Base-by-base conservation (phyloP, 768 basidiomycete genomes). In the Xerocomellus intermedius region DNA sequence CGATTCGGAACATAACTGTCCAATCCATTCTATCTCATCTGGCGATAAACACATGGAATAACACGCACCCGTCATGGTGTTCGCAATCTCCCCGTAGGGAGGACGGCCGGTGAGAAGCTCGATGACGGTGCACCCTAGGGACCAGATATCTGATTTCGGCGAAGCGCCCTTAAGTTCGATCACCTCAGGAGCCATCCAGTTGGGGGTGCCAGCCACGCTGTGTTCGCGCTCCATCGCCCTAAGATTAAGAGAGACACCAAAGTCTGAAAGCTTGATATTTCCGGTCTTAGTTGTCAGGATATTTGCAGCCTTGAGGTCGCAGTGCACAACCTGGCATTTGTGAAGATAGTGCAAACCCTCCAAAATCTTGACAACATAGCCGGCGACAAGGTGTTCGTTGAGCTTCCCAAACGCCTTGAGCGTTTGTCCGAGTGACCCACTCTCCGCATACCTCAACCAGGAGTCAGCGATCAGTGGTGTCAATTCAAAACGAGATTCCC, bases 121-220 rank as follows among this genome's bases (percentile, higher is more conserved):
- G 62, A 96, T 85, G 62, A 98, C 85, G 4, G 96, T 98, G 67
- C 95, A 97, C 1, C 86, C 96, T 59, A 99, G 73, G 0, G 94
- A 96, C 94, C 94, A 97, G 32, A 97, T 95, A 68, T 97, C 94
- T 26, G 91, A 88, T 64, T 94, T 94, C 0, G 87, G 79, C n/a
- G 91, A 89, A 8, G 96, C 91, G 4, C 95, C 95, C 69, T 94
- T 89, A 52, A 98, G 82, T 68, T 94, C 88, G 58, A 99, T 98
- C 48, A 98, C 91, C 72, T 99, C 96, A 3, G 96, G 96, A 12
- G 95, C 95, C 94, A 99, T 98, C 96, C 96, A 99, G 65, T 98
- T 96, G 14, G 96, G 96, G 10, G 96, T 99, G 10, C 96, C 96
- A 8, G 90, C 87, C 26, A 93, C 89, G 62, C 89, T 90, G 68